A percentile compares a stretch with the other conserved stretches of the same genome.
These are phyloP conservation scores for Ophiocordyceps unilateralis DNA, from an alignment of 2,329 filamentous ascomycete genomes.

Conservation along the genomic window DNA sequence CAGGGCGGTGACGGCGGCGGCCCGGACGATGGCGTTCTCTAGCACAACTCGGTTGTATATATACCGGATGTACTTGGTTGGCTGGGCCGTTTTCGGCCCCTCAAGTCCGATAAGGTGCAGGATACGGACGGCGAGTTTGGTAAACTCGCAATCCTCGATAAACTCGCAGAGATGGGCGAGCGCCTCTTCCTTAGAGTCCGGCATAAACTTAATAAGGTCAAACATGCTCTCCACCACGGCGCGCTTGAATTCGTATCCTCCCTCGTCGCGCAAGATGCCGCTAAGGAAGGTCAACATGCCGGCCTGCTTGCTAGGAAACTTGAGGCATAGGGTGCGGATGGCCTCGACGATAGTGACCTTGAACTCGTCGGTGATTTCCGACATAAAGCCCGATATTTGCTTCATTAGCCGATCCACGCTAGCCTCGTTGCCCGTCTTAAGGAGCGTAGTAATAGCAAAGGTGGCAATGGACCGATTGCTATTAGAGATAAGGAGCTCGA, in stretches of 20 bases:
- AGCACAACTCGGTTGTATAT: slow-evolving; percentile 98
- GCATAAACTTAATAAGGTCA: slow-evolving; percentile 96
- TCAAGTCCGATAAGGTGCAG: slow-evolving; percentile 86
- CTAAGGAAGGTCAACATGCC: slow-evolving; percentile 96
- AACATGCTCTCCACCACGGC: slow-evolving; percentile 98
- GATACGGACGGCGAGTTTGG: slow-evolving; percentile 89
- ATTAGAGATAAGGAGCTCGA: slow-evolving; percentile 92
- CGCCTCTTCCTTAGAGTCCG: slow-evolving; percentile 65
- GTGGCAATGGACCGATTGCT: slow-evolving; percentile 94
- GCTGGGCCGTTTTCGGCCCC: slow-evolving; percentile 85
- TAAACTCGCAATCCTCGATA: slow-evolving; percentile 98
- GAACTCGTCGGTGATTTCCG: slow-evolving; percentile 97
- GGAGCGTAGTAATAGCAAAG: slow-evolving; percentile 91
- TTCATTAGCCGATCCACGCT: slow-evolving; percentile 97
- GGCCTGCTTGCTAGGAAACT: slow-evolving; percentile 96
- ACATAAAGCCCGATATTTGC: slow-evolving; percentile 96
- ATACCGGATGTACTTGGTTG: slow-evolving; percentile 97
- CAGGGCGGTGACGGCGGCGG: slow-evolving; percentile 84
- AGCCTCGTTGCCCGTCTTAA: slow-evolving; percentile 96
- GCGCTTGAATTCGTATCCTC: slow-evolving; percentile 96
- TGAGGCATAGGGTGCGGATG: slow-evolving; percentile 87
- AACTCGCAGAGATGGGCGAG: slow-evolving; percentile 95
- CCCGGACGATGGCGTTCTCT: slow-evolving; percentile 90
- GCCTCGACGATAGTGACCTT: slow-evolving; percentile 99
- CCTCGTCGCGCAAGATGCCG: slow-evolving; percentile 90